These are phyloP conservation scores for Scedosporium aurantiacum DNA, from an alignment of 2,329 filamentous ascomycete species.

Conservation along the genomic window DNA sequence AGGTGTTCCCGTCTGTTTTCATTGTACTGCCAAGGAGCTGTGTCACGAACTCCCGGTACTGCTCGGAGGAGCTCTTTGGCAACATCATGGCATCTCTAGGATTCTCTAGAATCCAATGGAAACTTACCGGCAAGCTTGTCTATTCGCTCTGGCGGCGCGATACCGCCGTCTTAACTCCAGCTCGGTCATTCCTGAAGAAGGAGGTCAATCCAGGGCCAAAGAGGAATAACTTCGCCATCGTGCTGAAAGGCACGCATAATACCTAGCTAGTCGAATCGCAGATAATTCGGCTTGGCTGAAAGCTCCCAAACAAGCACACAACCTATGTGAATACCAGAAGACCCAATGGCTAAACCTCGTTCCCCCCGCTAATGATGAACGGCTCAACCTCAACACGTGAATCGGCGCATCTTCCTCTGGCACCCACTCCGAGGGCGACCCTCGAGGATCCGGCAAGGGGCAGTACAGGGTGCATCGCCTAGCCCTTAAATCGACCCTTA, in stretches of 20 bases:
- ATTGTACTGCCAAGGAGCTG: slow-evolving; percentile 84
- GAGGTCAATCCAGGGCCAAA: slow-evolving; percentile 63
- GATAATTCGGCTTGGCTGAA: neutral
- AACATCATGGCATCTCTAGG: slow-evolving; percentile 70
- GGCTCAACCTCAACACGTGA: no score
- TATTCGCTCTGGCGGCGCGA: slow-evolving; percentile 74
- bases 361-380: no score
- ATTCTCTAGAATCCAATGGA: slow-evolving; percentile 54
- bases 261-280: neutral
- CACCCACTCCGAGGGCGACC: no score
- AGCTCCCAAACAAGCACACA: neutral
- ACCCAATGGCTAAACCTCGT: no score
- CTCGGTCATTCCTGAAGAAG: slow-evolving; percentile 52
- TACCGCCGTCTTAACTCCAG: slow-evolving; percentile 7
- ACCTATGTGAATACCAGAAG: no score
- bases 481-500: no score
- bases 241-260: slow-evolving; percentile 35
- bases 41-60: slow-evolving; percentile 80
- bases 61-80: slow-evolving; percentile 58
- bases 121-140: slow-evolving; percentile 70
- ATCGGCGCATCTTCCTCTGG: no score
- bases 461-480: no score
- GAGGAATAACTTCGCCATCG: slow-evolving; percentile 86
- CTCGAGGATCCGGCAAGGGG: no score
- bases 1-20: slow-evolving; percentile 61